These are phyloP conservation scores for Syzygium oleosum DNA, from an alignment of 345 rosid genomes.

Conservation along the genomic window DNA sequence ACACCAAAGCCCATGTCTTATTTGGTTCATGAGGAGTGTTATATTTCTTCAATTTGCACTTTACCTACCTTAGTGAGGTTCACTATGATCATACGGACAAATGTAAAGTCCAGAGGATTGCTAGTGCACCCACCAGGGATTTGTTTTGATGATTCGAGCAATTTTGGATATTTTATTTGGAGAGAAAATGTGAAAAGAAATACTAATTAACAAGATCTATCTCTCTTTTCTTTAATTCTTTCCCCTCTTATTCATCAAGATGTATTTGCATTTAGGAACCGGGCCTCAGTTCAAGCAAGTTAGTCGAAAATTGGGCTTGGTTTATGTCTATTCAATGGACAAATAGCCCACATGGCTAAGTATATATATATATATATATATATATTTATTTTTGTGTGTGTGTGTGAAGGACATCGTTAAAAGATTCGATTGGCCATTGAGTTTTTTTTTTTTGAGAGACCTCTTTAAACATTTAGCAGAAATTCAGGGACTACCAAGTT, in stretches of 20 bases:
- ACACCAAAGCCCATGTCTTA: neutral
- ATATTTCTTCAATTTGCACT: neutral
- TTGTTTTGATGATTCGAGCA: neutral
- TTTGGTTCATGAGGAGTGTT: neutral
- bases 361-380: no score
- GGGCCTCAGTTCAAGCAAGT: neutral
- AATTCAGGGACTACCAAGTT: neutral
- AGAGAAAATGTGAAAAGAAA: neutral
- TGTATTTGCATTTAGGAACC: neutral
- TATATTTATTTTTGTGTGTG: no score
- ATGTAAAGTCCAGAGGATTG: neutral
- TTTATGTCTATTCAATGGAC: neutral
- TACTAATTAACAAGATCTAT: neutral
- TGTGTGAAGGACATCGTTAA: neutral
- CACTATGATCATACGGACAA: rapidly evolving
- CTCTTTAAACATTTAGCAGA: neutral
- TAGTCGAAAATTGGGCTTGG: neutral
- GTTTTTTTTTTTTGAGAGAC: no score
- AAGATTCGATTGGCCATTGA: neutral
- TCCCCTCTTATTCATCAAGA: neutral
- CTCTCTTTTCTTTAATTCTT: neutral
- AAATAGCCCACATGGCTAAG: neutral
- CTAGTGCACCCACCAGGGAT: neutral
- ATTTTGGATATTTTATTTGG: neutral
- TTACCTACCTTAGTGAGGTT: neutral